These are phyloP conservation scores for Penicillium sp. DNA, from an alignment of 2,329 filamentous ascomycete species.

Conservation along the genomic window DNA sequence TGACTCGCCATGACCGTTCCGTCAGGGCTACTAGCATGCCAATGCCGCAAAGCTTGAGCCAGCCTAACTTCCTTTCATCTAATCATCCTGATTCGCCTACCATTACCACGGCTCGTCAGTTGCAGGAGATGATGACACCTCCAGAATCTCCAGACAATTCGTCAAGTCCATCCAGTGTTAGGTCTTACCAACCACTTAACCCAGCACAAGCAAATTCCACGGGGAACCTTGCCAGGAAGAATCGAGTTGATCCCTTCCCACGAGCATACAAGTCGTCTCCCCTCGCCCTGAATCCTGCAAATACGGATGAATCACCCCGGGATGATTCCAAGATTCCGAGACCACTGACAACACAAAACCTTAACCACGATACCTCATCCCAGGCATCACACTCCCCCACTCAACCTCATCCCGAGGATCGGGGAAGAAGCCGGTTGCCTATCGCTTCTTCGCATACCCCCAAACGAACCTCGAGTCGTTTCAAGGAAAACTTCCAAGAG, in stretches of 20 bases:
- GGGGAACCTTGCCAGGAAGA: slow-evolving; percentile 3
- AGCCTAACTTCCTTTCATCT: not conserved
- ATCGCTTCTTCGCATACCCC: not conserved
- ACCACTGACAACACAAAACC: not conserved
- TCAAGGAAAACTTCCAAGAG: slow-evolving; percentile 4
- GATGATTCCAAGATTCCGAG: not conserved
- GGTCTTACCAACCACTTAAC: not conserved
- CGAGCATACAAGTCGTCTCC: slow-evolving; percentile 28
- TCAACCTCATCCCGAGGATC: slow-evolving; percentile 5
- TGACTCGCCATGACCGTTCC: not conserved
- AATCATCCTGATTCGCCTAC: not conserved
- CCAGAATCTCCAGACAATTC: not conserved
- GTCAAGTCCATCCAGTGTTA: not conserved
- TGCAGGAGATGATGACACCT: slow-evolving; percentile 3
- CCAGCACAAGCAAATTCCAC: not conserved
- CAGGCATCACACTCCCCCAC: slow-evolving; percentile 3
- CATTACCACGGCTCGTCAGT: slow-evolving; percentile 3
- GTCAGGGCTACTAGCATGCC: not conserved
- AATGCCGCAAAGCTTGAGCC: not conserved
- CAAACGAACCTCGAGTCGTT: not conserved
- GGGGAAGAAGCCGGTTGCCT: slow-evolving; percentile 2
- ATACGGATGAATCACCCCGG: slow-evolving; percentile 8
- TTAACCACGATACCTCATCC: not conserved
- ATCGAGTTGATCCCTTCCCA: slow-evolving; percentile 4
- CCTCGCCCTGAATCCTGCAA: slow-evolving; percentile 21